Evolutionary conservation across 345 rosid species (phyloP).

Genomic region (Corymbia maculata): DNA sequence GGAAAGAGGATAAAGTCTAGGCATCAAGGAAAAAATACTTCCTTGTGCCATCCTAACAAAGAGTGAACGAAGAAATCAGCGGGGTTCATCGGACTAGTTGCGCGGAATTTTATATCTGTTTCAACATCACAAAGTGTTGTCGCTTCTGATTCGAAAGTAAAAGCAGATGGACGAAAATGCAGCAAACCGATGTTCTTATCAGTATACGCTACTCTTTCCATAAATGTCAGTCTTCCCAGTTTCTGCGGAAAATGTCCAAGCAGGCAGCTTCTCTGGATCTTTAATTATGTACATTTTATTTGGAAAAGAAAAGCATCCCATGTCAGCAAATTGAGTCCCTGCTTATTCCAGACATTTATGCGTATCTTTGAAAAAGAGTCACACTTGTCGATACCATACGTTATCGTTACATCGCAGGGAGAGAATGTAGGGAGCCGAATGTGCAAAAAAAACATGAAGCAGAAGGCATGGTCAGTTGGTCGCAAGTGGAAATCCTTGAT

Average conservation of each 20-base stretch:
- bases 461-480: neutral
- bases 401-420: neutral
- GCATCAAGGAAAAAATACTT: neutral
- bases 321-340: neutral
- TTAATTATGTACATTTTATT: neutral
- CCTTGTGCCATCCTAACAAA: neutral
- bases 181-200: neutral
- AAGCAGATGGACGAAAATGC: neutral
- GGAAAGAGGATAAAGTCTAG: neutral
- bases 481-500: neutral
- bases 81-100: neutral
- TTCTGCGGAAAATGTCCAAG: neutral
- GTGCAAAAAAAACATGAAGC: neutral
- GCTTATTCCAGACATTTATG: neutral
- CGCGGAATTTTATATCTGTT: neutral
- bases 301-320: neutral
- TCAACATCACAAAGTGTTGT: neutral
- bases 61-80: neutral
- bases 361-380: neutral
- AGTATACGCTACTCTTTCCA: neutral
- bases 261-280: neutral
- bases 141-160: neutral
- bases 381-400: neutral
- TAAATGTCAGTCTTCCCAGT: neutral
- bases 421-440: neutral